Conservation (phyloP, 805 yeast species). For the Wickerhamiella allomyrinae region DNA sequence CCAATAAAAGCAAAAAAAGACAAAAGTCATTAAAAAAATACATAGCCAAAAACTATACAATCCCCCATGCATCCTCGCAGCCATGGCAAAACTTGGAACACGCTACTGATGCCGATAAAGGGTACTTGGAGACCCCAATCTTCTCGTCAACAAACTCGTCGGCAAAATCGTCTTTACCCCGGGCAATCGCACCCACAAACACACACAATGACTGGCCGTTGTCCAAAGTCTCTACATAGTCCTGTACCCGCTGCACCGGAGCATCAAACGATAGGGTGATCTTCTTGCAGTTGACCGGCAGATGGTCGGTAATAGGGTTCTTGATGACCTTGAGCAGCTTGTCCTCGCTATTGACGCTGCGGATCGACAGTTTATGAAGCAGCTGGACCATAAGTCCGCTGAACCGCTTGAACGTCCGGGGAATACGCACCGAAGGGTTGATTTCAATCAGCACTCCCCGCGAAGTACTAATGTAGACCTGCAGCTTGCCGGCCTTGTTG, state of each 20-base stretch:
- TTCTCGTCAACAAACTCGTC: conserved; percentile 95
- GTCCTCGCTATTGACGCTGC: conserved; percentile 92
- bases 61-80: conserved; percentile 95
- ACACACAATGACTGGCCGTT: conserved; percentile 92
- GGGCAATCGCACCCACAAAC: conserved; percentile 98
- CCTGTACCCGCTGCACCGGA: conserved; percentile 73
- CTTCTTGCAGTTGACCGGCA: conserved; percentile 91
- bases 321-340: conserved; percentile 85
- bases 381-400: conserved; percentile 97
- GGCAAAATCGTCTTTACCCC: conserved; percentile 94
- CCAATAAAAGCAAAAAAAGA: background rate
- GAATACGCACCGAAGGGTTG: conserved; percentile 91
- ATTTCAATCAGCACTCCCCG: conserved; percentile 90
- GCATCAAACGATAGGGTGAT: conserved; percentile 89
- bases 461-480: conserved; percentile 92
- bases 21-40: background rate
- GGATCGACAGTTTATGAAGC: conserved; percentile 78
- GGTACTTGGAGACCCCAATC: conserved; percentile 88
- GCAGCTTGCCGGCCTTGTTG: conserved; percentile 92
- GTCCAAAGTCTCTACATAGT: conserved; percentile 65
- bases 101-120: conserved; percentile 93
- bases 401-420: conserved; percentile 94
- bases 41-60: conserved; percentile 25
- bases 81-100: conserved; percentile 98
- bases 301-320: conserved; percentile 92